Evolutionary conservation across 2,329 filamentous ascomycete genomes (phyloP), one percentile per base, ranked within the genome.

Genomic region (Huntiella savannae): DNA sequence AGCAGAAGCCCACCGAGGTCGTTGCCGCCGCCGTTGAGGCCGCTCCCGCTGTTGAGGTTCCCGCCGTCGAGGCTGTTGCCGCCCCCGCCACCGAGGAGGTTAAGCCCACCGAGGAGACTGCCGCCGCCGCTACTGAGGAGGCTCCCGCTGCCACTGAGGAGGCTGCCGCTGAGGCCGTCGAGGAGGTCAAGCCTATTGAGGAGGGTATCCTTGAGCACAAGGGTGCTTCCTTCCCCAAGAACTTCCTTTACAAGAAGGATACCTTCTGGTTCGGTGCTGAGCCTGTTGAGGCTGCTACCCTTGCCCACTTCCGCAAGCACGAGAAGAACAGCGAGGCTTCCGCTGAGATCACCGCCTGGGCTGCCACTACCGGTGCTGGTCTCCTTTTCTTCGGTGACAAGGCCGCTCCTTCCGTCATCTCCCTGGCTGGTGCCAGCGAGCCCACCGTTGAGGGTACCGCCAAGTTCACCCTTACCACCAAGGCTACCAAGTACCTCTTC

Each of bases 371-470:
- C 50, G 88, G 88, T 62, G 93, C 93, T 71, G 91, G 91, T 59
- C 80, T 96, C 15, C 70, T 96, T 37, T 94, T 92, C 73, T 82
- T 84, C 64, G 79, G 81, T 58, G 82, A 93, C 66, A 94, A 92
- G 76, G 69, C 75, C 53, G 72, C 73, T 50, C 87, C 88, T 51
- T 71, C 77, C 55, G 78, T 91, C 56, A 79, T 96, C 62, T 83
- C 84, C 64, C 67, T 95, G 61, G 85, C 71, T 51, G 71, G 77
- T 60, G 70, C 70, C 53, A 71, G 66, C 42, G 84, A 93, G 60
- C 72, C 92, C 49, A 71, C 73, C 61, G 75, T 78, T 62, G 81
- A 86, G 52, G 82, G 85, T 51, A 59, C 73, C 54, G 73, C 75
- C 65, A 87, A 91, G 66, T 94, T 98, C 70, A 69, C 77, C 59